phyloP scores from a whole-genome alignment of 2,329 filamentous ascomycete genomes.

The Neofusicoccum cordaticola region DNA sequence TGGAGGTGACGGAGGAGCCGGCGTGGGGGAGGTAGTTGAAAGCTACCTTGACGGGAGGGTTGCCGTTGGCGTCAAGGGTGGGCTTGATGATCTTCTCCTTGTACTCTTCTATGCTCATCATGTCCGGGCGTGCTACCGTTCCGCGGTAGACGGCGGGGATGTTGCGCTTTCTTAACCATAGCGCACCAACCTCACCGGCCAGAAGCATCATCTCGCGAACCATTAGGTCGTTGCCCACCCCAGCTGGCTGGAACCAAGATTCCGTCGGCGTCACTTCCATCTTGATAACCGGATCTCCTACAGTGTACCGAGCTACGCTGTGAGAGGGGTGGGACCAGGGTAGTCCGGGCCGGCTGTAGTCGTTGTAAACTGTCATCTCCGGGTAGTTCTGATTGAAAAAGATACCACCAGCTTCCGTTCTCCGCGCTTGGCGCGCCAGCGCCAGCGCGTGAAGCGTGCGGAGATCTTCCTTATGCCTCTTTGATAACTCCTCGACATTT shows the following conservation, averaged over 20 bases:
- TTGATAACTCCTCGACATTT: background rate
- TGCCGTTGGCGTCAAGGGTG: constrained; percentile 35
- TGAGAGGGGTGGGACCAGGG: constrained; percentile 41
- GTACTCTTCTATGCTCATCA: constrained; percentile 22
- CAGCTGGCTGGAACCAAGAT: constrained; percentile 24
- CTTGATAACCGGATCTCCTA: constrained; percentile 47
- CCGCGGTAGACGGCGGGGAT: constrained; percentile 53
- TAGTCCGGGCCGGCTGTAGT: constrained; percentile 29
- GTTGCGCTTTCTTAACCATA: constrained; percentile 51
- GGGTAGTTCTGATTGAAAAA: constrained; percentile 29
- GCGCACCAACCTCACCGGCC: constrained; percentile 50
- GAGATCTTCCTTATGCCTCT: constrained; percentile 32
- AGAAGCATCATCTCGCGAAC: constrained; percentile 53
- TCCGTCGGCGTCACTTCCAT: constrained; percentile 20
- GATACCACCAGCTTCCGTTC: constrained; percentile 39
- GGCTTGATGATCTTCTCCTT: constrained; percentile 35
- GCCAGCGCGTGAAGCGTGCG: constrained; percentile 36
- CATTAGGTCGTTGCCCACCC: constrained; percentile 25
- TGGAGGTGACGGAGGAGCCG: constrained; percentile 45
- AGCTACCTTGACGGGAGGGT: constrained; percentile 37
- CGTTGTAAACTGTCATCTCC: constrained; percentile 38
- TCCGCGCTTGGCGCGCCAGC: constrained; percentile 28
- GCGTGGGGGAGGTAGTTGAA: constrained; percentile 41
- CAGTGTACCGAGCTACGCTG: constrained; percentile 34
- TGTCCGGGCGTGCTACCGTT: constrained; percentile 27